Base-by-base conservation (phyloP, 2,329 filamentous ascomycete genomes). In the Zasmidium citrigriseum region DNA sequence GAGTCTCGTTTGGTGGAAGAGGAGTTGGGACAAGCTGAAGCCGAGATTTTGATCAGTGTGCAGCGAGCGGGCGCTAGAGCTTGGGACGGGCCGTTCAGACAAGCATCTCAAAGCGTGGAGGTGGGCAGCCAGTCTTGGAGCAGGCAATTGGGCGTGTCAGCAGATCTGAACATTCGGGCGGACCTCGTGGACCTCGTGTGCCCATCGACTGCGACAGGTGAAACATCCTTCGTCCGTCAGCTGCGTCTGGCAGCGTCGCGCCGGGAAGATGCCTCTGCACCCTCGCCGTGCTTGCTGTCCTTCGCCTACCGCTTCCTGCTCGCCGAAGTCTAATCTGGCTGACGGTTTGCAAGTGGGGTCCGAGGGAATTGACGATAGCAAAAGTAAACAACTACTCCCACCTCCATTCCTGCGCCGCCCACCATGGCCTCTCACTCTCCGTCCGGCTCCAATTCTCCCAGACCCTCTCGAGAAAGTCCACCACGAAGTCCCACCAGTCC, bases 401-500 rank as follows among this genome's bases (percentile, higher is more conserved):
- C 47, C 14, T 25, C 12, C 22, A 49, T 23, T 2, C 7, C 34
- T 4, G 34, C 4, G 18, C 4, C 22, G 22, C 47, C 47, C 4
- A 27, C 10, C 47, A 49, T 49, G 47, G 47, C 47, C n/a, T n/a
- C n/a, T n/a, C n/a, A n/a, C n/a, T n/a, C n/a, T n/a, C n/a, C n/a
- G 5, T 49, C 47, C 47, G 27, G 11, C 18, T n/a, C 34, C 14
- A 41, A 41, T 41, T 41, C 34, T 16, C 4, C 22, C n/a, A 5
- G 47, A 5, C 11, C 23, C 22, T 10, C 34, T 16, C 22, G 47
- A 49, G 47, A 49, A 10, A 49, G 47, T n/a, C 34, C 48, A 16
- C 54, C 46, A 21, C 46, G 47, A 46, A 55, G 41, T 48, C 55
- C 59, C 9, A 41, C 51, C 2, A 61, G 56, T 57, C 58, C 60